Evolutionary conservation across 495 filamentous ascomycete species (phyloP).

Genomic region (Penicillium daleae): DNA sequence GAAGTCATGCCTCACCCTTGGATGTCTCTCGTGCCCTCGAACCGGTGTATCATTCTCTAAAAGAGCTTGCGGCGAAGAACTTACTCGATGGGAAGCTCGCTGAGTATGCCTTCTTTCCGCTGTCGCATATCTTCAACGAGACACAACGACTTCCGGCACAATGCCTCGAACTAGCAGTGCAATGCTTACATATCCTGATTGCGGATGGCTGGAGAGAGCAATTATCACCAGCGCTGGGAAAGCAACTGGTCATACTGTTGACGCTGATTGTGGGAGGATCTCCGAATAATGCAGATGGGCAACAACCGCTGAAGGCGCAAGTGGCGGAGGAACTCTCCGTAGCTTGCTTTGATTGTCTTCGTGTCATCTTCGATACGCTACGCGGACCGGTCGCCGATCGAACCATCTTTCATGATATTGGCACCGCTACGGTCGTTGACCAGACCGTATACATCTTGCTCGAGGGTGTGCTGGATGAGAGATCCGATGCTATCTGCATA

Average conservation of each 20-base stretch:
- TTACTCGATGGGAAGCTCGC: slow-evolving; percentile 80
- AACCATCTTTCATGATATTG: slow-evolving; percentile 60
- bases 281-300: slow-evolving; percentile 49
- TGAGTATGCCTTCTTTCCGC: slow-evolving; percentile 92
- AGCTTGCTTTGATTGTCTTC: slow-evolving; percentile 62
- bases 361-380: slow-evolving; percentile 52
- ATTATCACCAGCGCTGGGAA: slow-evolving; percentile 69
- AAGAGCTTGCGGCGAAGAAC: slow-evolving; percentile 52
- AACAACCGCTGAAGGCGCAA: slow-evolving; percentile 40
- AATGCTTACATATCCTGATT: slow-evolving; percentile 72
- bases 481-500: slow-evolving; percentile 64
- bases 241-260: slow-evolving; percentile 83
- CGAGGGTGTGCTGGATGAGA: slow-evolving; percentile 64
- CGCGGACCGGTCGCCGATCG: slow-evolving; percentile 50
- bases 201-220: slow-evolving; percentile 73
- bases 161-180: slow-evolving; percentile 73
- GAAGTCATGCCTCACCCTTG: slow-evolving; percentile 53
- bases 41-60: slow-evolving; percentile 56
- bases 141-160: slow-evolving; percentile 71
- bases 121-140: slow-evolving; percentile 82
- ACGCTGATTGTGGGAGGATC: slow-evolving; percentile 78
- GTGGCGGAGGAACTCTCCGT: slow-evolving; percentile 68
- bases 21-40: slow-evolving; percentile 60
- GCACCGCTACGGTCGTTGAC: slow-evolving; percentile 70
- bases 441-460: slow-evolving; percentile 81